Evolutionary conservation across 345 rosid species (phyloP), one percentile per base, ranked within the genome.

Genomic region (Gynandropsis gynandra): DNA sequence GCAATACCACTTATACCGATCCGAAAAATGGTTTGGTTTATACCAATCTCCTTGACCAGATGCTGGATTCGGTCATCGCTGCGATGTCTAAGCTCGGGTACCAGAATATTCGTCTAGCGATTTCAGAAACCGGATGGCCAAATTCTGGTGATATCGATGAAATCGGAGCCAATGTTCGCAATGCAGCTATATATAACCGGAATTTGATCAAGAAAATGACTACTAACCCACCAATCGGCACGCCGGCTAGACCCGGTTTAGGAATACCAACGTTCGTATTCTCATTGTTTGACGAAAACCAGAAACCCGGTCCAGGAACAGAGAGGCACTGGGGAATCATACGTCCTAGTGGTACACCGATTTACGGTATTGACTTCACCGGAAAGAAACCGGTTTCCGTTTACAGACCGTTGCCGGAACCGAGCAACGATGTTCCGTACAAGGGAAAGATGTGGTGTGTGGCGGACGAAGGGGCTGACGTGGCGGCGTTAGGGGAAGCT

Each of bases 111-210:
- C 65, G 56, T 20, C 59, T 89, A 2, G 61, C 71, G 0, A 82
- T 89, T 34, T 66, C 97, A 0, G 95, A 82, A 72, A 88, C 97
- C 5, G 97, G 97, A 1, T 88, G 95, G 97, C 95, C 97, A 14
- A 74, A 66, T 19, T 38, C 65, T 0, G 95, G 97, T 4, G 95
- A 89, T 55, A 49, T 81, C 2, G 80, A 77, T 5, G 75, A 89
- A 65, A 56, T 64, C 0, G 95, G 95, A 4, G 92, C 87, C 0
- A 89, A 76, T 48, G 45, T 73, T 19, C 62, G 68, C 61, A 85
- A 89, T 45, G 92, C 97, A 0, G 92, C 92, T 4, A 76, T 72
- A 1, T 89, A 80, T 64, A 89, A 85, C 76, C 63, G 87, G 24
- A 85, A 89, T 52, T 72, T 89, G 33, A 48, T 85, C 8, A 50